These are phyloP conservation scores for Lignosus rhinocerotis DNA, from an alignment of 1,284 basidiomycete species.

Conservation along the genomic window DNA sequence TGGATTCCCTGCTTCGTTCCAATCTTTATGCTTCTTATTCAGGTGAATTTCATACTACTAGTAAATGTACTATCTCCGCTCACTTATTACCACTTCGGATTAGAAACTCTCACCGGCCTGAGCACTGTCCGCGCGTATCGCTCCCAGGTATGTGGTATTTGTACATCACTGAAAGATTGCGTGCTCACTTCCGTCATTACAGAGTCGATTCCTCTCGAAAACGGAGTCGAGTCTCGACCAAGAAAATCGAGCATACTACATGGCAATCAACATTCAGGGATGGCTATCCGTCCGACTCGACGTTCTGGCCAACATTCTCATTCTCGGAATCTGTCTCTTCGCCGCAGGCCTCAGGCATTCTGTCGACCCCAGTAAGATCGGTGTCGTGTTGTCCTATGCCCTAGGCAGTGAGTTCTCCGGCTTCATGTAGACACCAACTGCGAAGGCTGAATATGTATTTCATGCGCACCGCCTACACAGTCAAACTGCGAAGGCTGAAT, in stretches of 20 bases:
- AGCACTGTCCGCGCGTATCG: slow-evolving; percentile 65
- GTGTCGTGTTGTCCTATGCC: slow-evolving; percentile 66
- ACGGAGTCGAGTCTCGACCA: slow-evolving; percentile 55
- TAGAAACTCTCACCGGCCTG: slow-evolving; percentile 64
- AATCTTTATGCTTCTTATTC: slow-evolving; percentile 59
- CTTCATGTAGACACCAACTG: not conserved
- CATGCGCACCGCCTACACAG: slow-evolving; percentile 32
- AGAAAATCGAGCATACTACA: slow-evolving; percentile 76
- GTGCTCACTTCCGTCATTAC: not conserved
- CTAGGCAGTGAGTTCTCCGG: slow-evolving; percentile 49
- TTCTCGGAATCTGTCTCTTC: slow-evolving; percentile 74
- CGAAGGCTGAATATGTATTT: not conserved
- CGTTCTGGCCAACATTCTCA: slow-evolving; percentile 70
- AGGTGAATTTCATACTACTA: slow-evolving; percentile 44
- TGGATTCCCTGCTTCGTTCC: slow-evolving; percentile 73
- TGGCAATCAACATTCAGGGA: slow-evolving; percentile 69
- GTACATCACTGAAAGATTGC: too few species aligned
- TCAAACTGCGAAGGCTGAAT: slow-evolving; percentile 31
- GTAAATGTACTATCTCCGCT: slow-evolving; percentile 41
- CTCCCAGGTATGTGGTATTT: slow-evolving; percentile 33
- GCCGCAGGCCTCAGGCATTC: slow-evolving; percentile 55
- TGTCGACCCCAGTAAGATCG: slow-evolving; percentile 53
- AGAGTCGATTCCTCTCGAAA: slow-evolving; percentile 45
- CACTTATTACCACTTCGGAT: slow-evolving; percentile 6
- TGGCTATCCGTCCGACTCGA: slow-evolving; percentile 65